Evolutionary conservation across 2,329 filamentous ascomycete genomes (phyloP).

Genomic region (Tolypocladium album): DNA sequence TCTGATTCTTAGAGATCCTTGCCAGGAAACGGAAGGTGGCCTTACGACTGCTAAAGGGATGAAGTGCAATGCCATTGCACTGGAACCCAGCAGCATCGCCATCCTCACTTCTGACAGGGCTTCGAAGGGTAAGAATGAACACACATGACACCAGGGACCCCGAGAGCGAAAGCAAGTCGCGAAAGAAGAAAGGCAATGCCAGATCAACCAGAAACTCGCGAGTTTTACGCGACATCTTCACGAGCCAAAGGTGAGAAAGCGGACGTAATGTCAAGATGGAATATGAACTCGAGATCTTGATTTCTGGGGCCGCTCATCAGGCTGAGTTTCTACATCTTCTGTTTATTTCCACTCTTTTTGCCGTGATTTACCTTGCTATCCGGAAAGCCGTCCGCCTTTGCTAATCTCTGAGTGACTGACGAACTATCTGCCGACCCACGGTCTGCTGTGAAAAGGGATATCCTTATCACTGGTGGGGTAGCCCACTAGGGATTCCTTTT

Average conservation of each 20-base stretch:
- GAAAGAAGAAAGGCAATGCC: not conserved
- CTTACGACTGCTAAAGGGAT: too few relatives aligned
- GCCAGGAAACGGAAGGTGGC: too few relatives aligned
- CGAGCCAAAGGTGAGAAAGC: not conserved
- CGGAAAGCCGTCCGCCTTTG: too few relatives aligned
- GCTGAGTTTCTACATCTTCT: too few relatives aligned
- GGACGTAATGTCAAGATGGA: not conserved
- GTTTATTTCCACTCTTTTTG: not conserved
- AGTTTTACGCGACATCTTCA: not conserved
- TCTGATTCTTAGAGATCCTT: too few relatives aligned
- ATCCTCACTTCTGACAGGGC: not conserved
- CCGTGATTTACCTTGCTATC: not conserved
- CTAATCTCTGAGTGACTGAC: too few relatives aligned
- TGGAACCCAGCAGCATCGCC: too few relatives aligned
- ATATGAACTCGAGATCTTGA: not conserved
- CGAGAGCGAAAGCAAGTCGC: not conserved
- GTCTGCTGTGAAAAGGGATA: not conserved
- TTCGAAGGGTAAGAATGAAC: not conserved
- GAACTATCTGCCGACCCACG: too few relatives aligned
- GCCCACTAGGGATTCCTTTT: too few relatives aligned
- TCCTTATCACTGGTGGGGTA: too few relatives aligned
- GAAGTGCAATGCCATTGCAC: too few relatives aligned
- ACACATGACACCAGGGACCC: too few relatives aligned
- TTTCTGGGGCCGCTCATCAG: not conserved
- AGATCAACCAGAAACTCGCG: not conserved